Evolutionary conservation across 2,329 filamentous ascomycete species (phyloP), one percentile per base, ranked within the genome.

Genomic region (Apiospora aurea): DNA sequence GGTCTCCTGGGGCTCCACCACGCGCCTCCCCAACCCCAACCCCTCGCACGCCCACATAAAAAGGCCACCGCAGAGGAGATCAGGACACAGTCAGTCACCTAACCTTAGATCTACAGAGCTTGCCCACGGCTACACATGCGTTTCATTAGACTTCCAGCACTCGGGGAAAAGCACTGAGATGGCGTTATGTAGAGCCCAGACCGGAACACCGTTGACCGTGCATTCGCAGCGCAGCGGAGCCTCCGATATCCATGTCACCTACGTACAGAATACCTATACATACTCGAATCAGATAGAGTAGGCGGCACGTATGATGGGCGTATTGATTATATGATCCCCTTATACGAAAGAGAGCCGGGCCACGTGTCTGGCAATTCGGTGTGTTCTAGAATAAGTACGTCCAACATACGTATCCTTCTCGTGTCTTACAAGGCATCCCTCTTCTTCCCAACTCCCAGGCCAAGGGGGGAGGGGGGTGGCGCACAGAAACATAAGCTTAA

Each of bases 401-500:
- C 44, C 67, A 47, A 16, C 43, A 34, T 34, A 69, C 57, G 57
- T 41, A 41, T 64, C 10, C 57, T n/a, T 64, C 18, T 64, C 57
- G 18, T 41, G 57, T 64, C 57, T 64, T 18, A 64, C 57, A 41
- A 64, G 57, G n/a, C 57, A 64, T 64, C 57, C 67, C 67, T 69
- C 38, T 49, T 49, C 24, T 46, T 69, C 6, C 44, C 43, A 49
- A 46, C 44, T 34, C 38, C 44, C 44, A 69, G 44, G 67, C 67
- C 67, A 49, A 7, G 10, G 26, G 44, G 66, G 24, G 43, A 24
- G 46, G 67, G 47, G n/a, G n/a, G n/a, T n/a, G n/a, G n/a, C n/a
- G 26, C 26, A 41, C 43, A 34, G 44, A 49, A 41, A 64, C 67
- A 69, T 69, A 69, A 69, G 67, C 67, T 69, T 69, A 69, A 69